phyloP scores from a whole-genome alignment of 371 early-diverging fungal species.

The Lichtheimia corymbifera region DNA sequence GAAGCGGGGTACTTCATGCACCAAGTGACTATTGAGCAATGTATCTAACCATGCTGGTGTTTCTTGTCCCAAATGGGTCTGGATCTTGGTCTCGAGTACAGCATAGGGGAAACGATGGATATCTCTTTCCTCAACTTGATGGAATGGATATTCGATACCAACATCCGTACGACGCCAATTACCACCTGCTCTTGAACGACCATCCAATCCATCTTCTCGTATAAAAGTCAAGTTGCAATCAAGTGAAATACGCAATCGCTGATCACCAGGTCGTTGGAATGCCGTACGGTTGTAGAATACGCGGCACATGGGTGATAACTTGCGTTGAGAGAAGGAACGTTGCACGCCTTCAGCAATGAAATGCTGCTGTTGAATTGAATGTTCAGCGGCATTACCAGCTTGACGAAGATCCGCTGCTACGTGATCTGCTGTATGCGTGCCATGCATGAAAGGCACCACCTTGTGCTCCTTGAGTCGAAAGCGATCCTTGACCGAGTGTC shows the following conservation, averaged over 20 bases:
- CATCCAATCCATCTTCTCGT: constrained; percentile 89
- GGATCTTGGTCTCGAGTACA: constrained; percentile 96
- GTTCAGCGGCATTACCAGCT: constrained; percentile 34
- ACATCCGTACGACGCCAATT: constrained; percentile 93
- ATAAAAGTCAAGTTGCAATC: constrained; percentile 98
- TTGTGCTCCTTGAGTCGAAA: constrained; percentile 92
- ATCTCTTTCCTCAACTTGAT: constrained; percentile 77
- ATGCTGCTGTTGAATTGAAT: constrained; percentile 65
- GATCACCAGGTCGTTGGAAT: constrained; percentile 98
- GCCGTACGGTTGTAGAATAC: constrained; percentile 99
- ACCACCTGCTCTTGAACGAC: constrained; percentile 25
- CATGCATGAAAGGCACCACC: constrained; percentile 83
- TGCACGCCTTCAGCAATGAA: constrained; percentile 85
- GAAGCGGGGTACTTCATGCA: constrained; percentile 97
- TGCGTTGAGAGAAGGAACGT: constrained; percentile 67
- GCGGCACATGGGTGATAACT: constrained; percentile 84
- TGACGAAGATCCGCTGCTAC: constrained; percentile 71
- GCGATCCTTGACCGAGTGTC: constrained; percentile 94
- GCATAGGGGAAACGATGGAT: constrained; percentile 96
- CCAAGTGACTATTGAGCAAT: constrained; percentile 84
- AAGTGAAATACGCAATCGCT: constrained; percentile 93
- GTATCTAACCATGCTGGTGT: constrained; percentile 93
- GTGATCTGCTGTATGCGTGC: constrained; percentile 77
- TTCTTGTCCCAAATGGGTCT: constrained; percentile 86
- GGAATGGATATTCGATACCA: constrained; percentile 91